Conservation (phyloP, 768 basidiomycete genomes). For the Favolaschia claudopus region DNA sequence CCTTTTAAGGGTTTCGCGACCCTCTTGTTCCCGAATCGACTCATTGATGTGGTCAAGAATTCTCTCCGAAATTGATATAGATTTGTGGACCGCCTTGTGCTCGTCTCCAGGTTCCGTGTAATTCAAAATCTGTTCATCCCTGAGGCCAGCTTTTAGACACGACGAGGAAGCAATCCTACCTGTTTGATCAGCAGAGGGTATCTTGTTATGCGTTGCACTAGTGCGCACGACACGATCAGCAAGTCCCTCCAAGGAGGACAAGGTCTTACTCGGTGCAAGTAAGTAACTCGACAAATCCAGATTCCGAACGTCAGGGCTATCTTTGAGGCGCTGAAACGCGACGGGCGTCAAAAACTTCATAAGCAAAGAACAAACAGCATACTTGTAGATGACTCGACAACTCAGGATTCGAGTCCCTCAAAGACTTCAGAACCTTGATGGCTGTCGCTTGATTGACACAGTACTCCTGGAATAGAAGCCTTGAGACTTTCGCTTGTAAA, state of each 20-base stretch:
- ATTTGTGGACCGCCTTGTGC: slow-evolving; percentile 56
- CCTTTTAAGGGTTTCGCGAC: slow-evolving; percentile 71
- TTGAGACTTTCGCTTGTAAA: neutral
- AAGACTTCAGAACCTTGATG: slow-evolving; percentile 76
- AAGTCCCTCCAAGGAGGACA: neutral
- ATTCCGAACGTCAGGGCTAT: slow-evolving; percentile 79
- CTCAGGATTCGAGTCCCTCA: slow-evolving; percentile 72
- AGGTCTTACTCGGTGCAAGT: slow-evolving; percentile 81
- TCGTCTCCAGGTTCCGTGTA: slow-evolving; percentile 80
- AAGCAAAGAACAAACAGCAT: slow-evolving; percentile 13
- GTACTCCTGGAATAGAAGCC: slow-evolving; percentile 66
- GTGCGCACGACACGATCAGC: neutral
- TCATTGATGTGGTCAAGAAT: slow-evolving; percentile 89
- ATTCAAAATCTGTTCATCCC: slow-evolving; percentile 65
- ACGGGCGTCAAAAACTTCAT: neutral
- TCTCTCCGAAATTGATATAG: slow-evolving; percentile 71
- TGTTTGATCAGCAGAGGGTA: slow-evolving; percentile 92
- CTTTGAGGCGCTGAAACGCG: slow-evolving; percentile 67
- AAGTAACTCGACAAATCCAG: slow-evolving; percentile 92
- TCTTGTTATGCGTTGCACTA: slow-evolving; percentile 95
- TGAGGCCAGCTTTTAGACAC: neutral
- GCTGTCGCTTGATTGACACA: slow-evolving; percentile 89
- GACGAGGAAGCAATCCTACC: slow-evolving; percentile 36
- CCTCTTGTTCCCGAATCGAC: slow-evolving; percentile 84
- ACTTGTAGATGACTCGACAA: slow-evolving; percentile 76